Evolutionary conservation across 352 stramenopile genomes (phyloP).

Genomic region (Globisporangium echinulatum): DNA sequence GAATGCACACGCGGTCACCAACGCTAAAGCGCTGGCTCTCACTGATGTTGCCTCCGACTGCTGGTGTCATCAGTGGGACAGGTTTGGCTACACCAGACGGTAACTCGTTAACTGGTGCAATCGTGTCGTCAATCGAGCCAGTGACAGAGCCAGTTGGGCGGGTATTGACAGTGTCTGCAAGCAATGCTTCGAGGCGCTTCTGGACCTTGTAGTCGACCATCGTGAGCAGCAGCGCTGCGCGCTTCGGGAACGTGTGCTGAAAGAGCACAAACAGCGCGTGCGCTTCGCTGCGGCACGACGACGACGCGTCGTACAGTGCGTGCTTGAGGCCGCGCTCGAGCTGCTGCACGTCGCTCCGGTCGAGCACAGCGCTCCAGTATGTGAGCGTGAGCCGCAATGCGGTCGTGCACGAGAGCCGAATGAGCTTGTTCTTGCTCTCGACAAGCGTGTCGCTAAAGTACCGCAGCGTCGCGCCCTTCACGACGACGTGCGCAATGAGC

Average conservation of each 20-base stretch:
- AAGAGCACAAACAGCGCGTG: constrained; percentile 68
- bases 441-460: constrained; percentile 68
- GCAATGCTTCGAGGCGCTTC: constrained; percentile 65
- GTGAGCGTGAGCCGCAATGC: constrained; percentile 42
- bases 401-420: constrained; percentile 68
- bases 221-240: constrained; percentile 51
- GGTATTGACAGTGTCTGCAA: constrained; percentile 13
- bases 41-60: constrained; percentile 5
- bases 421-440: constrained; percentile 80
- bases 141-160: constrained; percentile 15
- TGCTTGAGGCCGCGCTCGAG: constrained; percentile 69
- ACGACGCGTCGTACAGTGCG: constrained; percentile 73
- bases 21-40: constrained; percentile 38
- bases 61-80: not conserved
- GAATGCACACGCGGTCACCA: constrained; percentile 77
- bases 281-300: constrained; percentile 55
- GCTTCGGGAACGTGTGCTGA: constrained; percentile 76
- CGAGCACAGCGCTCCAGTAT: constrained; percentile 66
- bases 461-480: constrained; percentile 68
- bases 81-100: too few relatives aligned
- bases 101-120: not conserved
- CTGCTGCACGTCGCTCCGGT: constrained; percentile 78
- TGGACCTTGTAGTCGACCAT: constrained; percentile 81
- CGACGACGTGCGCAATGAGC: constrained; percentile 53
- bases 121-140: constrained; percentile 51